Conservation (phyloP, 352 stramenopile species). For the Phytopythium montanum region DNA sequence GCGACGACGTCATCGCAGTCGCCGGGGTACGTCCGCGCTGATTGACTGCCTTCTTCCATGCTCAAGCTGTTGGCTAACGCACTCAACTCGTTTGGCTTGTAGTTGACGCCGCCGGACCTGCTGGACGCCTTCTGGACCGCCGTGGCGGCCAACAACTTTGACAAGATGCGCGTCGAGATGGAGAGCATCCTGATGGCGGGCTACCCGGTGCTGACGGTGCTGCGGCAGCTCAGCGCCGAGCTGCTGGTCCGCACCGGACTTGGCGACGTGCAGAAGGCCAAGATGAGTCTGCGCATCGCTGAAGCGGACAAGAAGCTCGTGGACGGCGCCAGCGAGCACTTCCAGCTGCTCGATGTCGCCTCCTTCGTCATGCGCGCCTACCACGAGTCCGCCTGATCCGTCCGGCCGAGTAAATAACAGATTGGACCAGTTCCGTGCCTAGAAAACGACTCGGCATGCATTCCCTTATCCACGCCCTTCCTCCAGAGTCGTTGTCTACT, state of each 20-base stretch:
- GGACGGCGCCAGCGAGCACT: constrained; percentile 94
- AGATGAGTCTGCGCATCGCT: constrained; percentile 92
- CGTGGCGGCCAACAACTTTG: constrained; percentile 81
- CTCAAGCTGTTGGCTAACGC: background rate
- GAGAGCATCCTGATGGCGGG: constrained; percentile 90
- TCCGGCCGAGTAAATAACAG: constrained; percentile 14
- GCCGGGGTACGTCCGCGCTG: constrained; percentile 40
- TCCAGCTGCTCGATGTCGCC: constrained; percentile 95
- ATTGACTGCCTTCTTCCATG: background rate
- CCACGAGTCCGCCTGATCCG: constrained; percentile 20
- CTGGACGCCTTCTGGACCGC: constrained; percentile 77
- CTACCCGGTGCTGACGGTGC: constrained; percentile 91
- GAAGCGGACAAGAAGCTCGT: constrained; percentile 96
- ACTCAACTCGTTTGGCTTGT: background rate
- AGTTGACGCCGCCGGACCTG: constrained; percentile 76
- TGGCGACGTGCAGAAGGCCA: constrained; percentile 90
- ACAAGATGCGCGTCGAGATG: constrained; percentile 89
- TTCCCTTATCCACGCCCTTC: no score
- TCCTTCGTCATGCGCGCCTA: constrained; percentile 83
- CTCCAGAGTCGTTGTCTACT: constrained; percentile 11
- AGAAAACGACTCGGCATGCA: background rate
- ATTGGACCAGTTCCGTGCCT: no score
- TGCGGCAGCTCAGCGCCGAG: constrained; percentile 87
- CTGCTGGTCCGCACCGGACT: constrained; percentile 75
- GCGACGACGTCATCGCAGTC: constrained; percentile 82